A percentile compares a stretch with the other conserved stretches of the same genome.
phyloP scores from a whole-genome alignment of 2,329 filamentous ascomycete species.

The Mollisia scopiformis region DNA sequence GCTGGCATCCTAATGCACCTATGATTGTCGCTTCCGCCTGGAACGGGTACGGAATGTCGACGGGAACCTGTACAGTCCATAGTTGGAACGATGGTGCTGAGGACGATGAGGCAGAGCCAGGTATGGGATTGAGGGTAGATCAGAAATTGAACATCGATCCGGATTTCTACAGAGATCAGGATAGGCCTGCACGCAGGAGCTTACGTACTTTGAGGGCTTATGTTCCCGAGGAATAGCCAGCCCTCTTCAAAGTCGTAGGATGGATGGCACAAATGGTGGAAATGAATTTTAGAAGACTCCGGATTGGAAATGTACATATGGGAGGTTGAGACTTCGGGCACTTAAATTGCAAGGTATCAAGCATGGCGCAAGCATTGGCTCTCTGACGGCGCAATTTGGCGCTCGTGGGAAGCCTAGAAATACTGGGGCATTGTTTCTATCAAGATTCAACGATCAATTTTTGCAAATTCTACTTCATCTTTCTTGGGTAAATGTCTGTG shows the following conservation, averaged over 20 bases:
- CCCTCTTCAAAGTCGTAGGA: not conserved
- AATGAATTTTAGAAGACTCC: not conserved
- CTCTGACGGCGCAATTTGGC: not conserved
- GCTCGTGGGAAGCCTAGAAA: not conserved
- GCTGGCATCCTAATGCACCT: constrained; percentile 72
- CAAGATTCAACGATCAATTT: too few relatives aligned
- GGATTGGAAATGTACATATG: not conserved
- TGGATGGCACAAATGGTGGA: not conserved
- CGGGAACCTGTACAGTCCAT: constrained; percentile 69
- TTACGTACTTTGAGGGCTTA: not conserved
- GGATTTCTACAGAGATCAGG: not conserved
- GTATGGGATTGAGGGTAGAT: constrained; percentile 48
- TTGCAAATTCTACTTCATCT: too few relatives aligned
- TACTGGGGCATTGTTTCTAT: too few relatives aligned
- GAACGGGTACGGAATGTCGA: constrained; percentile 68
- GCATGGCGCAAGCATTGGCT: not conserved
- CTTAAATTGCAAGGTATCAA: not conserved
- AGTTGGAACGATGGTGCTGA: constrained; percentile 66
- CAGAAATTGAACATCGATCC: constrained; percentile 40
- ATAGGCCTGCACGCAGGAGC: not conserved
- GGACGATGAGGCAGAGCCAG: constrained; percentile 58
- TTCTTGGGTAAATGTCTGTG: too few relatives aligned
- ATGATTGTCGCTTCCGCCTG: constrained; percentile 70
- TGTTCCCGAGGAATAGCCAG: not conserved
- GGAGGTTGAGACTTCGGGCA: not conserved